These are phyloP conservation scores for Psilocybe subaeruginosa DNA, from an alignment of 768 basidiomycete species.

Conservation along the genomic window DNA sequence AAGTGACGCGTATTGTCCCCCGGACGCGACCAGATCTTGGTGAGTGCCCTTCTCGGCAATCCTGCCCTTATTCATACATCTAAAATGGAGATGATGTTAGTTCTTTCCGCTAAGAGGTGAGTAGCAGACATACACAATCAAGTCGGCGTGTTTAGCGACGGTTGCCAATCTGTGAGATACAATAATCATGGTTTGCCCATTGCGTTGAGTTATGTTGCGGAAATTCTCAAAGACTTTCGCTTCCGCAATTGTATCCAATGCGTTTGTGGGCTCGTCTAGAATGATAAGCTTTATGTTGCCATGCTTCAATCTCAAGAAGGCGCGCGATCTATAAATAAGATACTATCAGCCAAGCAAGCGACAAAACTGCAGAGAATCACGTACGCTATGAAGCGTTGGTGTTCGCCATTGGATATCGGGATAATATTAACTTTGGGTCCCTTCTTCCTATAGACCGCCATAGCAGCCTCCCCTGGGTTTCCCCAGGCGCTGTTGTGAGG, in stretches of 20 bases:
- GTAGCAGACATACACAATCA: conserved; percentile 45
- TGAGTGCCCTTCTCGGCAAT: conserved; percentile 39
- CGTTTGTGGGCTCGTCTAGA: conserved; percentile 55
- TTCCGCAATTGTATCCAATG: conserved; percentile 53
- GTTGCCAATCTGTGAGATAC: conserved; percentile 50
- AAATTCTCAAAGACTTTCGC: conserved; percentile 42
- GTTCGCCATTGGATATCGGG: conserved; percentile 38
- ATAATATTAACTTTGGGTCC: conserved; percentile 19
- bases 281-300: conserved; percentile 44
- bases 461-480: conserved; percentile 27
- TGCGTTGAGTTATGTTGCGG: conserved; percentile 25
- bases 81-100: conserved; percentile 8
- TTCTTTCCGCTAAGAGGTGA: neutral
- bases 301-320: conserved; percentile 36
- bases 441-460: conserved; percentile 22
- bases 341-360: neutral
- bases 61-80: conserved; percentile 41
- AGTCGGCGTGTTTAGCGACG: conserved; percentile 46
- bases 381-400: conserved; percentile 50
- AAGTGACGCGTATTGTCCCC: conserved; percentile 35
- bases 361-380: conserved; percentile 20
- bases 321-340: conserved; percentile 37
- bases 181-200: conserved; percentile 51
- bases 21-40: conserved; percentile 28
- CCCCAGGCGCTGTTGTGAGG: conserved; percentile 24